Base-by-base conservation (phyloP, 2,329 filamentous ascomycete genomes). In the Escovopsis sp. region DNA sequence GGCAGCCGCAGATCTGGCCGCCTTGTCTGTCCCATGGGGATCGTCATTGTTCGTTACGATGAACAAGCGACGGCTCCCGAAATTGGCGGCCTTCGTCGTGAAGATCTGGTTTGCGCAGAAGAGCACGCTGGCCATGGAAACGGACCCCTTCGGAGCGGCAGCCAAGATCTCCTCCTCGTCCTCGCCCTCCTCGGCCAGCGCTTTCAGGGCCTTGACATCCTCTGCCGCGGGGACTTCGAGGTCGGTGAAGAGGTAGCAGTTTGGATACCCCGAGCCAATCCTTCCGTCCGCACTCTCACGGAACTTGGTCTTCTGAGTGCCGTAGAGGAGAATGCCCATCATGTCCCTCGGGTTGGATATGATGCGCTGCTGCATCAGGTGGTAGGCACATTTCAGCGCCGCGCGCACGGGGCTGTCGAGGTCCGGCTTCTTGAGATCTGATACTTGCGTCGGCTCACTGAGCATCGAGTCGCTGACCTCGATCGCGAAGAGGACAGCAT, bases 101-200 rank as follows among this genome's bases (percentile, higher is more conserved):
- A 98, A 94, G 35, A 96, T 82, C 51, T 94, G 86, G 45, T 96
- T 96, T 27, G 86, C 88, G 47, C 87, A 93, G 52, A 94, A 94
- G 2, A 98, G 66, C 3, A 98, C 70, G 48, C 87, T 93, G 9
- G 83, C 75, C 78, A 98, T 93, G 25, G 77, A 76, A 1, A 81
- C 76, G 1, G 68, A 62, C 37, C 87, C 75, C 4, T 70, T 61
- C 0, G 82, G 72, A 2, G 87, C 77, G 2, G 87, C 77, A 5
- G 68, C 66, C 26, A 96, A 60, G 4, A 94, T 60, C 8, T 76
- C 68, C 3, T 75, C 65, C 1, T 74, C 70, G 39, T 80, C 76
- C 31, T 84, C 79, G 23, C 79, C 83, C 25, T 87, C 79, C 41
- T 94, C 81, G 1, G 84, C 77, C 36, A 98, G 55, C 16, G 66